phyloP scores from a whole-genome alignment of 345 rosid species.

The Populus pruinosa region DNA sequence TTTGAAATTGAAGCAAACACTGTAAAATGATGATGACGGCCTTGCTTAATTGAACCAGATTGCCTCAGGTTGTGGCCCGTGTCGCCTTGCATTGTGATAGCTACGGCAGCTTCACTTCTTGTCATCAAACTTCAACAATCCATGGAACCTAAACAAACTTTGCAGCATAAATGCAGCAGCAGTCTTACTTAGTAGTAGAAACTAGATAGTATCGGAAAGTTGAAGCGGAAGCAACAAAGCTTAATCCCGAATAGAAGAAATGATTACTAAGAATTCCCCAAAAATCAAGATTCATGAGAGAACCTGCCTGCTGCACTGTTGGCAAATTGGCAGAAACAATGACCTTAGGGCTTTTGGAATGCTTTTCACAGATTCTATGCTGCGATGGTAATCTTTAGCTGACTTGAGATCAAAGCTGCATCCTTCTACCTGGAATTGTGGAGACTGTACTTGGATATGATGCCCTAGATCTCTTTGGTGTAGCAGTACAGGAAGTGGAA shows the following conservation, averaged over 20 bases:
- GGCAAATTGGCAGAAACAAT: not conserved
- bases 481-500: not conserved
- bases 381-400: not conserved
- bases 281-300: not conserved
- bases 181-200: not conserved
- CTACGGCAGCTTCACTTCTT: not conserved
- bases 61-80: not conserved
- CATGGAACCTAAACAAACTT: not conserved
- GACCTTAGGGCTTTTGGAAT: not conserved
- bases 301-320: not conserved
- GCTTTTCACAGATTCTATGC: not conserved
- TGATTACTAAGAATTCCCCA: not conserved
- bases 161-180: not conserved
- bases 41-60: not conserved
- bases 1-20: not conserved
- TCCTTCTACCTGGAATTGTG: not conserved
- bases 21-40: not conserved
- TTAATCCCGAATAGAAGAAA: not conserved
- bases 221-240: not conserved
- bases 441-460: not conserved
- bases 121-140: not conserved
- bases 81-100: not conserved
- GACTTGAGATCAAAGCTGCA: not conserved
- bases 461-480: not conserved
- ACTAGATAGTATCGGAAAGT: not conserved